Base-by-base conservation (phyloP, 768 basidiomycete species). In the Candolleomyces eurysporus region DNA sequence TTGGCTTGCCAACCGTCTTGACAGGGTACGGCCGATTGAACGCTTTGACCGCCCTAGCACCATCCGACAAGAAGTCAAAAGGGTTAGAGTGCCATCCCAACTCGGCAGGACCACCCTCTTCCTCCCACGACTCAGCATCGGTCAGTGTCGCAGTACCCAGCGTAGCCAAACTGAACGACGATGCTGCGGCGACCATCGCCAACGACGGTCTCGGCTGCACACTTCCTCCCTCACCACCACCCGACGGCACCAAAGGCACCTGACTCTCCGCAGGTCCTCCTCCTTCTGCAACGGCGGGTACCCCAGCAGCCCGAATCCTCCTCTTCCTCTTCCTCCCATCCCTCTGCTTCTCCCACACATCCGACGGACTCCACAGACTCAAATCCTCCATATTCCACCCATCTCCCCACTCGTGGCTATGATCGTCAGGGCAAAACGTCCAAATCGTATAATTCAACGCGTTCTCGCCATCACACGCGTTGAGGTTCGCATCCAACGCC, bases 341-440 rank as follows among this genome's bases (percentile, higher is more conserved):
- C 50, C 26, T 52, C 22, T 52, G 50, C 32, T 14, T 56, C 56
- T 22, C 57, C 61, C 65, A 56, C 31, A 86, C 63, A 70, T 98
- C 95, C 65, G 94, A 92, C 4, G 73, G 65, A 66, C 88, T 89
- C 92, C 92, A 98, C 14, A 98, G 63, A 64, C 91, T 94, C 61
- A 98, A 72, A 75, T 98, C 96, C 76, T 99, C 96, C 75, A 92
- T 85, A 72, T 98, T 96, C 96, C 96, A 99, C 0, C 88, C 88
- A 74, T 99, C 96, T 14, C 96, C 94, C 92, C 92, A 97, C 69
- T 84, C 78, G 69, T 98, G 93, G 26, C 79, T 80, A 68, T 88
- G 73, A 48, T 74, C 88, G 66, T 96, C 91, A 0, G 90, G 78
- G 61, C 90, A 89, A 70, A 96, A 97, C 39, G 87, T 91, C 95